Evolutionary conservation across 2,329 filamentous ascomycete species (phyloP).

Genomic region (Tolypocladium tundrense): DNA sequence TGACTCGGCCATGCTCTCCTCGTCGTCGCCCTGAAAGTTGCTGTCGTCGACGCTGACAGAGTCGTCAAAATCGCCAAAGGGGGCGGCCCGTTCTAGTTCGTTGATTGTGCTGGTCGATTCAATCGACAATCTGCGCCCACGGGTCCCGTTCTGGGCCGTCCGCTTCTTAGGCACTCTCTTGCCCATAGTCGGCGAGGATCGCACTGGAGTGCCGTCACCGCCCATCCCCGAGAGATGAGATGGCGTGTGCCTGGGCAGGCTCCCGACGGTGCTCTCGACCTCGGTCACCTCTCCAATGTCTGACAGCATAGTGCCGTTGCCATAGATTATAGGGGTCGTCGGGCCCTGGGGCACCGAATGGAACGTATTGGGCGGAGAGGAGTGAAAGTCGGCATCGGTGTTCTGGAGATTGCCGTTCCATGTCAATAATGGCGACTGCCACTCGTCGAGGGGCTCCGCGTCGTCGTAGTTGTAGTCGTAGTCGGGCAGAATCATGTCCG

Average conservation of each 20-base stretch:
- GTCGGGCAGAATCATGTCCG: slow-evolving; percentile 86
- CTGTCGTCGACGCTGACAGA: slow-evolving; percentile 52
- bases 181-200: slow-evolving; percentile 36
- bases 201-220: slow-evolving; percentile 21
- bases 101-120: slow-evolving; percentile 54
- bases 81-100: slow-evolving; percentile 33
- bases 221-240: slow-evolving; percentile 23
- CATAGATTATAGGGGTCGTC: slow-evolving; percentile 57
- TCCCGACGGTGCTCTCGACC: slow-evolving; percentile 39
- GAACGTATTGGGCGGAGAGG: slow-evolving; percentile 28
- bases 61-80: slow-evolving; percentile 54
- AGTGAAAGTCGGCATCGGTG: slow-evolving; percentile 28
- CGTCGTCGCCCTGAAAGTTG: slow-evolving; percentile 57
- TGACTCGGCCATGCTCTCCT: slow-evolving; percentile 53
- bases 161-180: slow-evolving; percentile 33
- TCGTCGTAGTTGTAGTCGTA: slow-evolving; percentile 35
- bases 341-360: slow-evolving; percentile 36
- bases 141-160: slow-evolving; percentile 28
- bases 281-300: slow-evolving; percentile 52
- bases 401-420: slow-evolving; percentile 37
- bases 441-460: slow-evolving; percentile 40
- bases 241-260: slow-evolving; percentile 26
- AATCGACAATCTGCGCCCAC: slow-evolving; percentile 43
- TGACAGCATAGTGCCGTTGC: slow-evolving; percentile 59
- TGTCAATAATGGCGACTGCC: slow-evolving; percentile 38